phyloP scores from a whole-genome alignment of 306 rosid genomes.

The Cyclanthera cordifolia region DNA sequence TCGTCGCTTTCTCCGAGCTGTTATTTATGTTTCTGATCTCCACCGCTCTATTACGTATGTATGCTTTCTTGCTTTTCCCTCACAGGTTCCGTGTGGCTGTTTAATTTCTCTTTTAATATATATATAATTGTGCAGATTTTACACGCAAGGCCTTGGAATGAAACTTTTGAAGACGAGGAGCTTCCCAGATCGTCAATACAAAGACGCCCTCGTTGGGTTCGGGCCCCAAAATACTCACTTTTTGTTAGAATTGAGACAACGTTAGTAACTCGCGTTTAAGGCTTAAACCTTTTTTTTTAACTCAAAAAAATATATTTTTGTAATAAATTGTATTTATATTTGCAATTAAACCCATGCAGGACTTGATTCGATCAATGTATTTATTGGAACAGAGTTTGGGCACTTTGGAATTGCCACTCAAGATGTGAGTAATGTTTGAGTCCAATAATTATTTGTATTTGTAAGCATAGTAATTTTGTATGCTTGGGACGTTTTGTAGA shows the following conservation, averaged over 20 bases:
- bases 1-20: conserved; percentile 8
- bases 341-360: not conserved
- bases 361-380: not conserved
- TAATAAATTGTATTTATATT: too few relatives aligned
- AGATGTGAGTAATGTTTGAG: not conserved
- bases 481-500: not conserved
- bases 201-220: conserved; percentile 5
- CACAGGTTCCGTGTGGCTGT: not conserved
- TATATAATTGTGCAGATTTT: not conserved
- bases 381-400: conserved; percentile 1
- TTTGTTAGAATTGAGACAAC: not conserved
- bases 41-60: not conserved
- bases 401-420: not conserved
- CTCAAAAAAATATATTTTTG: too few relatives aligned
- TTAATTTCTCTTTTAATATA: not conserved
- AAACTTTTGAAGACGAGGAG: conserved; percentile 1
- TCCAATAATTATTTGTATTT: too few relatives aligned
- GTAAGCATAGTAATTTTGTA: too few relatives aligned
- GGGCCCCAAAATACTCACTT: conserved; percentile 11
- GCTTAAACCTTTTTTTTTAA: too few relatives aligned
- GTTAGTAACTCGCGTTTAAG: not conserved
- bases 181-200: not conserved
- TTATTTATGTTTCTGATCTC: conserved; percentile 4
- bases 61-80: not conserved
- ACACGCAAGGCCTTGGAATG: not conserved